A percentile compares a stretch with the other conserved stretches of the same genome.
Evolutionary conservation across 805 yeast species (phyloP).

Genomic region (Candida orba): DNA sequence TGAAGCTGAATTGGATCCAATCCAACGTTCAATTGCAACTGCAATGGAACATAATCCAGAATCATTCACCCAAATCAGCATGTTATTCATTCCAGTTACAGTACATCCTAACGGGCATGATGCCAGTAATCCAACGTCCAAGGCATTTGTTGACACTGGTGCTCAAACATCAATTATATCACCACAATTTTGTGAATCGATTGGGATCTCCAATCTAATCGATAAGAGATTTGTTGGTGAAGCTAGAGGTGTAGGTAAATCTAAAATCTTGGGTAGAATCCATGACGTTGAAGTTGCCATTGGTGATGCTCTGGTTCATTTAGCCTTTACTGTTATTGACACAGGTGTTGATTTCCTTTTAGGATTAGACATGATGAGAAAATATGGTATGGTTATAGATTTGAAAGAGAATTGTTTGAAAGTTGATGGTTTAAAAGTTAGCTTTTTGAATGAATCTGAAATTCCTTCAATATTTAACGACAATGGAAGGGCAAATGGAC

Average conservation of each 20-base stretch:
- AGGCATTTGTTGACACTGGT: slow-evolving; percentile 95
- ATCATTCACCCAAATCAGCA: slow-evolving; percentile 70
- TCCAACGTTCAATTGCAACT: slow-evolving; percentile 26
- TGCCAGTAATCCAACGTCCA: slow-evolving; percentile 31
- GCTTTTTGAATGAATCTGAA: slow-evolving; percentile 68
- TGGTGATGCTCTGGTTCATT: slow-evolving; percentile 56
- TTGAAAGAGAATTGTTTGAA: slow-evolving; percentile 55
- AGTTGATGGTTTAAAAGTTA: slow-evolving; percentile 63
- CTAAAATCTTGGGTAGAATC: slow-evolving; percentile 71
- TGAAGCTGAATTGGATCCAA: slow-evolving; percentile 2
- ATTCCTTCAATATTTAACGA: slow-evolving; percentile 32
- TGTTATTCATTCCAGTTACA: slow-evolving; percentile 58
- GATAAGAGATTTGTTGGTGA: slow-evolving; percentile 76
- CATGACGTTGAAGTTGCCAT: slow-evolving; percentile 84
- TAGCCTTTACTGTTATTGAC: slow-evolving; percentile 68
- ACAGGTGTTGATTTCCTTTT: slow-evolving; percentile 65
- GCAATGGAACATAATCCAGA: slow-evolving; percentile 92
- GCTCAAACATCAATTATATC: slow-evolving; percentile 87
- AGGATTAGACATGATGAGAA: slow-evolving; percentile 87
- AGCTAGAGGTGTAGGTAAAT: slow-evolving; percentile 87
- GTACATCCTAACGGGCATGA: slow-evolving; percentile 5
- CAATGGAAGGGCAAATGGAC: slow-evolving; percentile 1
- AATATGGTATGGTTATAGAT: slow-evolving; percentile 81
- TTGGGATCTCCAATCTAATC: slow-evolving; percentile 63
- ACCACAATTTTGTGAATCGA: slow-evolving; percentile 64